phyloP scores from a whole-genome alignment of 257 asterid genomes.

The Fraxinus pennsylvanica region DNA sequence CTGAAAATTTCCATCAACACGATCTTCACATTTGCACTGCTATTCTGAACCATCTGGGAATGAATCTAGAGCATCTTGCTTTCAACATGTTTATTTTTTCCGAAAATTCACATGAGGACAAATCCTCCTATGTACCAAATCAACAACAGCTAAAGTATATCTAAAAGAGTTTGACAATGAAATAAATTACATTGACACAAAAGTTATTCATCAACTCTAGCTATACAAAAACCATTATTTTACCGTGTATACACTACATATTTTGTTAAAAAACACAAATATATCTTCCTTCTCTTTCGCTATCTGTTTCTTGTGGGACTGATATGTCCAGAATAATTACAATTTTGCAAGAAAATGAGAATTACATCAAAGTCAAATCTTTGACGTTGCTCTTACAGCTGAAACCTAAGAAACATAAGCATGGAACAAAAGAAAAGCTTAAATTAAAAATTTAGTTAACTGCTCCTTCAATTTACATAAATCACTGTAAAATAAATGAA shows the following conservation, averaged over 20 bases:
- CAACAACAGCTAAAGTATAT: slow-evolving; percentile 6
- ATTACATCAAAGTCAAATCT: not conserved
- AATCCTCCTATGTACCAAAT: slow-evolving; percentile 47
- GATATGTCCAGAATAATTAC: not conserved
- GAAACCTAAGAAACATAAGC: not conserved
- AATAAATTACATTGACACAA: not conserved
- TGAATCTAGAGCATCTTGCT: slow-evolving; percentile 64
- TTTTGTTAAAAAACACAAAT: not conserved
- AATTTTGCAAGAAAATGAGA: not conserved
- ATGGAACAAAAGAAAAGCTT: not conserved
- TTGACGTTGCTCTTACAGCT: not conserved
- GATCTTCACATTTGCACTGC: slow-evolving; percentile 17
- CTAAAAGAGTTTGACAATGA: not conserved
- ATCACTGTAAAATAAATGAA: not conserved
- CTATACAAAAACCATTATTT: not conserved
- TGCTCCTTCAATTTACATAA: not conserved
- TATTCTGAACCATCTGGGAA: slow-evolving; percentile 73
- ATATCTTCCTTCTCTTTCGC: not conserved
- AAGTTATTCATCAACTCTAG: not conserved
- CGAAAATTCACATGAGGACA: slow-evolving; percentile 50
- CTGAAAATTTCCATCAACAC: not conserved
- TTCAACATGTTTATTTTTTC: slow-evolving; percentile 51
- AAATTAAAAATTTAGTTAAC: not conserved
- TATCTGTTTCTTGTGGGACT: not conserved
- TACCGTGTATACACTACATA: not conserved